phyloP scores from a whole-genome alignment of 768 basidiomycete species.

The Calocera viscosa region DNA sequence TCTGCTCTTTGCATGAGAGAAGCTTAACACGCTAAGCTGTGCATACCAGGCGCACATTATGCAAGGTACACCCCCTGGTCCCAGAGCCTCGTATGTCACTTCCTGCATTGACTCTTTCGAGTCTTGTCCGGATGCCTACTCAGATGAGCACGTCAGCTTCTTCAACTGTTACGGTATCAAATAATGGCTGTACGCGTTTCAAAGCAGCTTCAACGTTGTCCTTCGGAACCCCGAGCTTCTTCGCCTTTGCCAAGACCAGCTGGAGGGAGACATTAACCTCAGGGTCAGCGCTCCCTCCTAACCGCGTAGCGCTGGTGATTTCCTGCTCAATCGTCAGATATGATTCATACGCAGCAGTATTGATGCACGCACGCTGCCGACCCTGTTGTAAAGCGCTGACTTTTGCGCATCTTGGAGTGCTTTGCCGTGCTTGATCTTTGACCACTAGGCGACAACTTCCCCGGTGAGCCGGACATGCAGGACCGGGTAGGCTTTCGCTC shows the following conservation, averaged over 20 bases:
- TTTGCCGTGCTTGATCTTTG: background rate
- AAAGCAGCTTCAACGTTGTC: conserved; percentile 8
- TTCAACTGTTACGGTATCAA: too few species aligned
- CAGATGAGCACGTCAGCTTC: background rate
- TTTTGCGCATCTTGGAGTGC: background rate
- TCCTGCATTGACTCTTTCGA: background rate
- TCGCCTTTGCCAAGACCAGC: background rate
- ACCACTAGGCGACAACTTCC: background rate
- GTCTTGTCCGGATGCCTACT: background rate
- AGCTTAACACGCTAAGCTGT: background rate
- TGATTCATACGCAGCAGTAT: background rate
- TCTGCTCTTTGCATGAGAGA: background rate
- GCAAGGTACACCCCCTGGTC: background rate
- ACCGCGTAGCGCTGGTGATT: background rate
- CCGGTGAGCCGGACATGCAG: background rate
- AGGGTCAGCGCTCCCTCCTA: background rate
- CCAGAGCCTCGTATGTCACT: background rate
- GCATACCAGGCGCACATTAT: background rate
- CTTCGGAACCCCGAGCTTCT: background rate
- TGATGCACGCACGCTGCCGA: background rate
- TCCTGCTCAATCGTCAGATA: background rate
- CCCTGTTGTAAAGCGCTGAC: background rate
- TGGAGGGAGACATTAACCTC: background rate
- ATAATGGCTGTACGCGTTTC: background rate
- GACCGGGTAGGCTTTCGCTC: background rate